A percentile compares a stretch with the other conserved stretches of the same genome.
Conservation (phyloP, 441 rosid species). For the Gossypium davidsonii region DNA sequence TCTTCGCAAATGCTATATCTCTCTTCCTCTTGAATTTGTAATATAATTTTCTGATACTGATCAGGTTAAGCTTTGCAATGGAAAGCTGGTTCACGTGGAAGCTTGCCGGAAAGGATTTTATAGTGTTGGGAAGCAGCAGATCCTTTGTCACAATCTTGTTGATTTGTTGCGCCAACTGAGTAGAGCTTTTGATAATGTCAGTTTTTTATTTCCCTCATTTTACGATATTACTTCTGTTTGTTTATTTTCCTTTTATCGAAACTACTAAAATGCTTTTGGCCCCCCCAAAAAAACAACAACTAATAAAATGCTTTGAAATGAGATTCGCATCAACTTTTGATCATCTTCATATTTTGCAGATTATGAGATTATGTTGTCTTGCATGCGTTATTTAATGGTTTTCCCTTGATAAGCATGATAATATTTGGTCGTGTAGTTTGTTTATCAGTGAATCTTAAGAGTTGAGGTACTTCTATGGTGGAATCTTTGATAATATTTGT, state of each 20-base stretch:
- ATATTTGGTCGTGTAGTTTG: background rate
- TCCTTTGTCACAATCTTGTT: constrained; percentile 73
- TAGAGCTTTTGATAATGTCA: constrained; percentile 78
- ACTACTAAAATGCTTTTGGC: background rate
- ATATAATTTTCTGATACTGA: background rate
- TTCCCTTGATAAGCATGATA: background rate
- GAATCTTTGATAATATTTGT: background rate
- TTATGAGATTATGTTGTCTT: background rate
- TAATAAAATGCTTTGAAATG: background rate
- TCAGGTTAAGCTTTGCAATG: constrained; percentile 92
- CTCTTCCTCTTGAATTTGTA: background rate
- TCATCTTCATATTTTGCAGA: background rate
- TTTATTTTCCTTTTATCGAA: background rate
- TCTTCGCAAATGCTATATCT: background rate
- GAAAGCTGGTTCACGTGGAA: constrained; percentile 78
- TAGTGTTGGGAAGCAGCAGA: constrained; percentile 65
- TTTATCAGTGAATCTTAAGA: background rate
- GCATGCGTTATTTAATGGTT: background rate
- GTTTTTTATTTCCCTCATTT: constrained; percentile 11
- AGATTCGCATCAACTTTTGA: background rate
- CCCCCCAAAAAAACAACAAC: too few relatives aligned
- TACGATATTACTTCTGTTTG: background rate
- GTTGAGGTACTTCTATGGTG: background rate
- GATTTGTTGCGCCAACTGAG: constrained; percentile 87
- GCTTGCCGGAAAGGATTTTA: constrained; percentile 73